phyloP scores from a whole-genome alignment of 345 rosid genomes.

The Aquilaria malaccensis region DNA sequence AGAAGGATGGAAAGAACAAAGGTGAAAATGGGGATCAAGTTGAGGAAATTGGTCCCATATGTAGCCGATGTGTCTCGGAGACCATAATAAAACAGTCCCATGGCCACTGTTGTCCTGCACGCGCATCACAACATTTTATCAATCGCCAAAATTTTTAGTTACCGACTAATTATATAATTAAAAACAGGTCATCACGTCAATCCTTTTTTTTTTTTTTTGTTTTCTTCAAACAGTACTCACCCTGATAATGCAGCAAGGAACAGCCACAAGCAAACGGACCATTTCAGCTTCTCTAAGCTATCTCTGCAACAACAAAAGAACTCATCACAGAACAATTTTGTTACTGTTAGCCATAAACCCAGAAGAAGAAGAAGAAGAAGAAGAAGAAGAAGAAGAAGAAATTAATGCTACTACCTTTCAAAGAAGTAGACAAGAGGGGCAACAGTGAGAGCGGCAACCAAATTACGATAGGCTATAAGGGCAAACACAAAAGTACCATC shows the following conservation, averaged over 20 bases:
- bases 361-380: background rate
- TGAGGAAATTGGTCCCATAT: conserved; percentile 34
- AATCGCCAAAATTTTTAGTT: background rate
- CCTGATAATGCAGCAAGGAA: conserved; percentile 34
- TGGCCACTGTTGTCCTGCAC: conserved; percentile 33
- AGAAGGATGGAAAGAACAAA: conserved; percentile 27
- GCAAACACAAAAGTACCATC: conserved; percentile 40
- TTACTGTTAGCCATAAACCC: background rate
- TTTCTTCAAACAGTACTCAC: conserved; percentile 15
- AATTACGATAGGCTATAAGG: conserved; percentile 38
- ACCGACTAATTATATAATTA: background rate
- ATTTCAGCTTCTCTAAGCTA: conserved; percentile 14
- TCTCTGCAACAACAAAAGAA: conserved; percentile 20
- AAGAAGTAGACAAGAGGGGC: conserved; percentile 39
- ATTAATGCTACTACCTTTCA: conserved; percentile 26
- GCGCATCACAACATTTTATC: background rate
- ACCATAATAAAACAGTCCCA: conserved; percentile 42
- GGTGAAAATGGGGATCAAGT: conserved; percentile 34
- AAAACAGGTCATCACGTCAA: background rate
- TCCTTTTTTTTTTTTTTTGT: no score
- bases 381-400: background rate
- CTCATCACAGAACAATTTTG: background rate
- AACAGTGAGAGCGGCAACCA: conserved; percentile 38
- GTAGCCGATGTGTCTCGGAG: conserved; percentile 40
- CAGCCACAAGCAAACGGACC: conserved; percentile 32